Evolutionary conservation across 768 basidiomycete genomes (phyloP), one percentile per base, ranked within the genome.

Genomic region (Pleurotus platypus): DNA sequence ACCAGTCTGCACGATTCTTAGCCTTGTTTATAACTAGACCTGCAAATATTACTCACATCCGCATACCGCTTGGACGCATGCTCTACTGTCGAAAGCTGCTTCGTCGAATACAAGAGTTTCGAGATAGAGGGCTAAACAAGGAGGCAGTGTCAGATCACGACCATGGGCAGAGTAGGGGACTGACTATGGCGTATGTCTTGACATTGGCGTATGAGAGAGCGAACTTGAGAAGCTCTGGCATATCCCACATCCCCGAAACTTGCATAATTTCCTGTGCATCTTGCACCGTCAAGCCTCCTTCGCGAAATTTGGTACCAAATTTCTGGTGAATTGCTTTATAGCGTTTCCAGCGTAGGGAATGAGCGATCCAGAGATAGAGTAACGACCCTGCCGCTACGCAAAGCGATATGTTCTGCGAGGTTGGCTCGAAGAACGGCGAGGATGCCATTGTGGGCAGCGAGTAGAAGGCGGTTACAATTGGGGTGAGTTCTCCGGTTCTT

Each of bases 151-250:
- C 22, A 22, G 22, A 22, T 22, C 22, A 22, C 22, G 3, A 22
- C 22, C 22, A 22, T 22, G 2, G 22, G 22, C 22, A 22, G 22
- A 22, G 22, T 22, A 3, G 22, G 22, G 3, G 15, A 70, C 76
- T 57, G 55, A 81, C 79, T 55, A 79, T 73, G 1, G 62, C 76
- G 63, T 78, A 81, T 2, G 80, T 81, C 66, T 80, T 81, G 71
- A 82, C 80, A 57, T 81, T 61, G 1, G 80, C 81, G 62, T 82
- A 78, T 1, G 76, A 67, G 24, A 77, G 46, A 0, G 78, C 62
- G 60, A 74, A 73, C 48, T 70, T 68, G 50, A 74, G 48, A 1
- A 82, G 51, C 9, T 61, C 51, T 3, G 80, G 79, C 76, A 81
- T 78, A 59, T 82, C 81, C 54, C 73, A 80, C 11, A 64, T 49